Base-by-base conservation (phyloP, 495 filamentous ascomycete genomes). In the Penicillium turbatum region DNA sequence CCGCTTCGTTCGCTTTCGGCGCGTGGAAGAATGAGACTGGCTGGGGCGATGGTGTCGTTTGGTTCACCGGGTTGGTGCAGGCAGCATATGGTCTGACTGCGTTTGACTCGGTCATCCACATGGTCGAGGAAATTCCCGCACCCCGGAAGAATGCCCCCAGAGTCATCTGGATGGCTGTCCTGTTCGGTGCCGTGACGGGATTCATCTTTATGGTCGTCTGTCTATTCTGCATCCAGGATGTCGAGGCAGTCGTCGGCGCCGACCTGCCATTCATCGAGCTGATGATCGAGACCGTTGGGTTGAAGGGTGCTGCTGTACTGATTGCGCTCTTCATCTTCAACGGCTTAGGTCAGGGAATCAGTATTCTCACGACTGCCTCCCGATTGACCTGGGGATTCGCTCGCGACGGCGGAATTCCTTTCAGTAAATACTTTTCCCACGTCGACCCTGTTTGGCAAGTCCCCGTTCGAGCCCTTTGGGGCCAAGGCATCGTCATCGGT, bases 131-230 rank as follows among this genome's bases (percentile, higher is more conserved):
- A 39, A 74, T 77, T 27, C 74, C 74, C 0, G 65, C 64, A 2
- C 74, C 74, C 5, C 67, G 72, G 9, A 63, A 58, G 30, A 75
- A 77, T 51, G 72, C 72, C 0, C 74, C 74, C 0, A 58, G 62
- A 2, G 68, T 72, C 2, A 75, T 77, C 52, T 73, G 67, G 62
- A 68, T 75, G 41, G 66, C 72, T 3, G 71, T 77, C 1, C 52
- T 71, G 3, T 67, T 69, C 26, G 74, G 73, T 84, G 48, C 87
- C 10, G 48, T 77, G 24, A 72, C 71, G n/a, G 84, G 87, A 0
- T 88, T 91, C 63, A 75, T 80, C 61, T 92, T 88, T 66, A 81
- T 86, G 61, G 82, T 92, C 27, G 80, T 87, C 26, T 78, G 90
- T 39, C 80, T 87, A 42, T 92, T 91, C 66, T 77, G 78, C 53